Conservation (phyloP, 2,329 filamentous ascomycete genomes). For the Lachnellula hyalina region DNA sequence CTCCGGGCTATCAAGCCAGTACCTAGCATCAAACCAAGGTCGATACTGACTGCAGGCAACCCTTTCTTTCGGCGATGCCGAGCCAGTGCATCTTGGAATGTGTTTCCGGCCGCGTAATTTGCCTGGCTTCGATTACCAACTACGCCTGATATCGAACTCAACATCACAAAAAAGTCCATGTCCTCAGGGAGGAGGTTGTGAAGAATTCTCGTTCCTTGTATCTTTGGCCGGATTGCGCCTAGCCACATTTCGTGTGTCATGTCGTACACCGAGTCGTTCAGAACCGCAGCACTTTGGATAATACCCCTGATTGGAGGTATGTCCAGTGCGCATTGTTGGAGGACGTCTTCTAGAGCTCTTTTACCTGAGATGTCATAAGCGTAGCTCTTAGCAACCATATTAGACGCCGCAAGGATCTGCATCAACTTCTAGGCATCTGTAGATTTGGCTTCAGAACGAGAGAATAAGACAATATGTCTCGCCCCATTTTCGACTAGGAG, state of each 20-base stretch:
- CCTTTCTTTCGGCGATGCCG: conserved; percentile 8
- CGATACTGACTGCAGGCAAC: conserved; percentile 4
- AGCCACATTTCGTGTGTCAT: conserved; percentile 35
- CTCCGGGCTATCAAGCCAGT: conserved; percentile 4
- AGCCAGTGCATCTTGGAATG: conserved; percentile 20
- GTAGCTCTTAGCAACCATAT: no score
- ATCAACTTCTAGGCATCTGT: no score
- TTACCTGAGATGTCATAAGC: no score
- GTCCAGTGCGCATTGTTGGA: neutral
- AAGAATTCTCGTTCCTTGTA: conserved; percentile 11
- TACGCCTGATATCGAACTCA: conserved; percentile 32
- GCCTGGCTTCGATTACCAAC: conserved; percentile 7
- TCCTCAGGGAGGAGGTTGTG: conserved; percentile 9
- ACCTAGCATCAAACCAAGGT: conserved; percentile 9
- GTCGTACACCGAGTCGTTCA: conserved; percentile 6
- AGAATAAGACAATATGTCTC: conserved; percentile 16
- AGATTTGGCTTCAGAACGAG: conserved; percentile 8
- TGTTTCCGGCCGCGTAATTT: conserved; percentile 24
- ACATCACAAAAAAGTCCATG: conserved; percentile 37
- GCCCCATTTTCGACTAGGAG: conserved; percentile 7
- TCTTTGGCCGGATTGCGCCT: conserved; percentile 32
- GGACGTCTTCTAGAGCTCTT: no score
- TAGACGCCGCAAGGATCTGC: no score
- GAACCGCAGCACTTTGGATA: neutral
- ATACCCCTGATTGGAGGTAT: neutral